phyloP scores from a whole-genome alignment of 2,329 filamentous ascomycete species.

The Didymella segeticola region DNA sequence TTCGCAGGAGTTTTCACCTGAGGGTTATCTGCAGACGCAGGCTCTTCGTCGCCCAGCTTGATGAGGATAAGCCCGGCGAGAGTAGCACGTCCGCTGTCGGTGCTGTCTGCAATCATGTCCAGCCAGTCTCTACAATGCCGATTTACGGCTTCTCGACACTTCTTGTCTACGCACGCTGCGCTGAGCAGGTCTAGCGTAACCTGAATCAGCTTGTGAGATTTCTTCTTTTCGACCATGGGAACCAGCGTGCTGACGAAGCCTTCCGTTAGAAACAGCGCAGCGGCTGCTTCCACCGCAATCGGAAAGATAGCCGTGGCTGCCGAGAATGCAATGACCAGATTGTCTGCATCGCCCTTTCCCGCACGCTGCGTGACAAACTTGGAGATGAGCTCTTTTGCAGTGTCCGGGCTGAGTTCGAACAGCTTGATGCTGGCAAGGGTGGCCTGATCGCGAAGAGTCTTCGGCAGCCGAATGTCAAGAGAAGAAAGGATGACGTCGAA shows the following conservation, averaged over 20 bases:
- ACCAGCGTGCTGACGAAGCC: constrained; percentile 82
- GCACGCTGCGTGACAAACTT: constrained; percentile 78
- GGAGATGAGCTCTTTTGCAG: constrained; percentile 72
- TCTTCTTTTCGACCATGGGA: constrained; percentile 78
- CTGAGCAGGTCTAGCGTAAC: constrained; percentile 89
- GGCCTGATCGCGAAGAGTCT: constrained; percentile 78
- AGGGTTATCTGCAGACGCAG: constrained; percentile 32
- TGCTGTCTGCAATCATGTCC: constrained; percentile 77
- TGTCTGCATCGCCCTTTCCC: constrained; percentile 78
- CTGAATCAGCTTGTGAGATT: constrained; percentile 84
- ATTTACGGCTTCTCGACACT: constrained; percentile 81
- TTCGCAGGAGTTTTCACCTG: constrained; percentile 42
- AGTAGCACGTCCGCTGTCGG: constrained; percentile 62
- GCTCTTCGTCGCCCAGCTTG: constrained; percentile 55
- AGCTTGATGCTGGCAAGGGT: constrained; percentile 83
- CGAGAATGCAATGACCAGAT: constrained; percentile 90
- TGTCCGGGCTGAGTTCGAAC: constrained; percentile 76
- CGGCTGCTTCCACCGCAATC: constrained; percentile 76
- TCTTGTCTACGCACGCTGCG: constrained; percentile 84
- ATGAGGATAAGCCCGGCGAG: constrained; percentile 62
- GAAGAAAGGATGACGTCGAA: constrained; percentile 86
- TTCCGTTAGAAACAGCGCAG: constrained; percentile 83
- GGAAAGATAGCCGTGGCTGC: constrained; percentile 90
- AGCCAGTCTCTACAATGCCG: constrained; percentile 89
- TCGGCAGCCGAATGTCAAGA: constrained; percentile 81